These are phyloP conservation scores for Obelidium mucronatum DNA, from an alignment of 192 early-diverging fungal species.

Conservation along the genomic window DNA sequence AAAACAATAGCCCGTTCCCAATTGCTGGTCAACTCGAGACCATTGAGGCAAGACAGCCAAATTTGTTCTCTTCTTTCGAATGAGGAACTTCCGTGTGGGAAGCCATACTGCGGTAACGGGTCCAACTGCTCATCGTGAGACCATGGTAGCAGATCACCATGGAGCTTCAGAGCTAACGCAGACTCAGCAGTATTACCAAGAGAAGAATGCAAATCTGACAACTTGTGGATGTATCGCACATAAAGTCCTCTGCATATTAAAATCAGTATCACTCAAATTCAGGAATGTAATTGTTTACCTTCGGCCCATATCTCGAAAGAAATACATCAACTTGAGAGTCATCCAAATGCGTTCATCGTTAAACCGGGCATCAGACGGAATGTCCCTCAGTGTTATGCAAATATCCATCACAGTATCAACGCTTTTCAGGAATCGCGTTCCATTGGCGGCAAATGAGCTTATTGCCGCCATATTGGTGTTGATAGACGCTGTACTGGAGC, in stretches of 20 bases:
- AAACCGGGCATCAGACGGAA: constrained; percentile 60
- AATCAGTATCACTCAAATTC: background rate
- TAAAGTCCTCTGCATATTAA: constrained; percentile 55
- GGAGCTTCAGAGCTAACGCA: constrained; percentile 69
- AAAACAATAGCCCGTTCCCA: constrained; percentile 78
- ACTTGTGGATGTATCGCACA: constrained; percentile 71
- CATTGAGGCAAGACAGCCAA: constrained; percentile 62
- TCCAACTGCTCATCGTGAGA: constrained; percentile 52
- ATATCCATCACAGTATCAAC: constrained; percentile 61
- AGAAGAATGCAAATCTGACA: constrained; percentile 65
- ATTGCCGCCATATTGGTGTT: background rate
- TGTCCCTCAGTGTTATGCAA: constrained; percentile 56
- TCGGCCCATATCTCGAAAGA: constrained; percentile 66
- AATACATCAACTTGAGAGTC: constrained; percentile 69
- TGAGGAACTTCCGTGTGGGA: constrained; percentile 50
- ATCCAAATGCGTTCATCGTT: constrained; percentile 70
- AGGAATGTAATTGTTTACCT: constrained; percentile 22
- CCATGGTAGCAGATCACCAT: constrained; percentile 74
- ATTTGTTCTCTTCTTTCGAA: constrained; percentile 73
- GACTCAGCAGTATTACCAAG: constrained; percentile 69
- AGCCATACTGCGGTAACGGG: constrained; percentile 62
- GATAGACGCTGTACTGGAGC: constrained; percentile 2
- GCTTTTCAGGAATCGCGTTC: constrained; percentile 52
- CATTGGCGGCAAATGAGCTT: constrained; percentile 29
- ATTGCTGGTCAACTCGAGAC: constrained; percentile 67